phyloP scores from a whole-genome alignment of 176 grass and related monocot species.

The Aegilops tauschii region DNA sequence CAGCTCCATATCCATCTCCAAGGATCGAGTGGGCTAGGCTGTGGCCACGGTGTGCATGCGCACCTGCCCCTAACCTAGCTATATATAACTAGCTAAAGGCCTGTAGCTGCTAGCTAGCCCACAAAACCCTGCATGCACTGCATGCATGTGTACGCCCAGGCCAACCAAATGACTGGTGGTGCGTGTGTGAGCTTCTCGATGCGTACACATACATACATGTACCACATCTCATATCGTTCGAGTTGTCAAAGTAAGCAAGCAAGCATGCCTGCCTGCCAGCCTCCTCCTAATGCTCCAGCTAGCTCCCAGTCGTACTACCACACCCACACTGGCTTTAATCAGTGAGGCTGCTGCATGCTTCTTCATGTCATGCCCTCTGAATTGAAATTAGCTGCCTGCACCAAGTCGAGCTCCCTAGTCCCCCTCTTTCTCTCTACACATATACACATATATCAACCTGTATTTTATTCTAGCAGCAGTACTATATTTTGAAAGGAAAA shows the following conservation, averaged over 20 bases:
- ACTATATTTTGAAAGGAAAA: constrained; percentile 3
- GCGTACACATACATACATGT: neutral
- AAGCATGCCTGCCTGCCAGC: neutral
- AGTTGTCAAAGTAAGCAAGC: constrained; percentile 34
- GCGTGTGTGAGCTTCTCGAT: constrained; percentile 56
- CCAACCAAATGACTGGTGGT: constrained; percentile 45
- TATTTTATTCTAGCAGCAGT: neutral
- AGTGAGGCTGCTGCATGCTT: constrained; percentile 14
- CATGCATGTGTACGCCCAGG: constrained; percentile 13
- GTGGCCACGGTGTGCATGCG: neutral
- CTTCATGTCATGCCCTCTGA: neutral
- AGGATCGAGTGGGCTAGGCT: neutral
- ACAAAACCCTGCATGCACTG: constrained; percentile 25
- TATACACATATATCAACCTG: neutral
- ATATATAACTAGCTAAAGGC: neutral
- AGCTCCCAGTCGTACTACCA: constrained; percentile 43
- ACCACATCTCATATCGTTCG: constrained; percentile 32
- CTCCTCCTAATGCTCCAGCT: constrained; percentile 33
- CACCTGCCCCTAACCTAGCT: neutral
- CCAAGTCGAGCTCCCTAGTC: constrained; percentile 3
- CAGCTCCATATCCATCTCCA: neutral
- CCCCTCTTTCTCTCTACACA: neutral
- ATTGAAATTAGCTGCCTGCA: constrained; percentile 18
- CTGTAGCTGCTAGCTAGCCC: neutral
- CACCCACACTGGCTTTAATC: constrained; percentile 58